Base-by-base conservation (phyloP, 306 rosid species). In the Astragalus membranaceus region DNA sequence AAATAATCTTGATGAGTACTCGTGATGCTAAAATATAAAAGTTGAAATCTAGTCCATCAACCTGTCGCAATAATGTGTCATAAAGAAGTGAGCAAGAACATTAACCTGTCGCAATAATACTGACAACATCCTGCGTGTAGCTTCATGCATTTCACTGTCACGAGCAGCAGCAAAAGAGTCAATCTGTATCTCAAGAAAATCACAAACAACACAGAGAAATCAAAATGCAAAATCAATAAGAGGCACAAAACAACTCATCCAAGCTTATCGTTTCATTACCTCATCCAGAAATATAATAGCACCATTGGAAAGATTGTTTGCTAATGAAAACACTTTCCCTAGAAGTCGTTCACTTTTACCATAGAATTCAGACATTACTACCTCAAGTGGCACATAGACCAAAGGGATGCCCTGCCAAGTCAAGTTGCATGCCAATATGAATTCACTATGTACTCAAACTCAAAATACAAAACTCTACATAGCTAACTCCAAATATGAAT, bases 301-400 rank as follows among this genome's bases (percentile, higher is more conserved):
- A 75, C 98, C 98, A 26, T 74, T 57, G 15, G 90, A 85, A 58
- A 93, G 90, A 35, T 80, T 75, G 43, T 90, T 85, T 8, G 97
- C 96, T 62, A 93, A 89, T 2, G 97, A 85, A 75, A 93, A 93
- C 62, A 93, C 88, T 73, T 82, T 81, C 15, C 97, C 97, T 20
- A 93, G 75, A 46, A 90, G 84, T 48, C 89, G 83, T 77, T 90
- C 98, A 59, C 98, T 93, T 87, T 93, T 96, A 82, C 97, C 97
- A 1, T 87, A 88, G 77, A 80, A 90, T 73, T 93, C 92, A 23
- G 98, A 90, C 88, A 93, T 58, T 68, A 93, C 74, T 41, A 80
- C 85, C 85, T 93, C 98, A 58, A 93, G 92, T 43, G 97, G 97
- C 69, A 93, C 93, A 41, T 93, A 93, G 23, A 93, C 67, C 85